These are phyloP conservation scores for Strobilomyces echinocephalus DNA, from an alignment of 768 basidiomycete species.

Conservation along the genomic window DNA sequence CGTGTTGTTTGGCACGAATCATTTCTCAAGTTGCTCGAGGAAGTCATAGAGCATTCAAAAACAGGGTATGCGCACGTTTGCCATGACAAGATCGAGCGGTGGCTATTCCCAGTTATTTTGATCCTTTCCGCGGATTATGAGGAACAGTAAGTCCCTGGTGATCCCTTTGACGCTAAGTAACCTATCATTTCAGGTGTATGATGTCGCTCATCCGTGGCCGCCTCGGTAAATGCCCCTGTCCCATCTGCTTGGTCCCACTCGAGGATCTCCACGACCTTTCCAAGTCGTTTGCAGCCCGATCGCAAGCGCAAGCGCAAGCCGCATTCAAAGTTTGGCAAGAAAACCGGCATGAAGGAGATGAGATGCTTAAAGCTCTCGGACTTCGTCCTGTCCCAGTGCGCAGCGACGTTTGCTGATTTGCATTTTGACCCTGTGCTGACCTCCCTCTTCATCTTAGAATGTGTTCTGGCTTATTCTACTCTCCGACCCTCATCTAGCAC, in stretches of 20 bases:
- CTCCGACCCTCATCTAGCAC: constrained; percentile 32
- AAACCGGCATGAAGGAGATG: background rate
- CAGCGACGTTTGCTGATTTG: too few species aligned
- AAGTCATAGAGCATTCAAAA: constrained; percentile 13
- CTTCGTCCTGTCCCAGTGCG: constrained; percentile 2
- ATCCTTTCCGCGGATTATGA: constrained; percentile 42
- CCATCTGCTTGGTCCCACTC: constrained; percentile 33
- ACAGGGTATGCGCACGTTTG: constrained; percentile 25
- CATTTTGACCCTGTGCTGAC: background rate
- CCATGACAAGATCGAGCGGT: constrained; percentile 20
- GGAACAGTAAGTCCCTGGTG: constrained; percentile 35
- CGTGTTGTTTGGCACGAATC: constrained; percentile 36
- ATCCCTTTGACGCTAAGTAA: too few species aligned
- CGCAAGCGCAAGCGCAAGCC: background rate
- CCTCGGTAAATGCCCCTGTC: constrained; percentile 32
- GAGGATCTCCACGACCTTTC: constrained; percentile 23
- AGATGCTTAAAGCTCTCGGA: constrained; percentile 16
- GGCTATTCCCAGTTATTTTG: constrained; percentile 34
- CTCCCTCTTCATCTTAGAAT: constrained; percentile 26
- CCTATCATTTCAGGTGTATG: constrained; percentile 25
- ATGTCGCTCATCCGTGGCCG: constrained; percentile 37
- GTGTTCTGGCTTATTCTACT: constrained; percentile 35
- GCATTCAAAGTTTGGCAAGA: background rate
- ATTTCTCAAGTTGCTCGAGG: constrained; percentile 30
- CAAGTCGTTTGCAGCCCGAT: background rate